A percentile compares a stretch with the other conserved stretches of the same genome.
Evolutionary conservation across 306 rosid species (phyloP).

Genomic region (Lathyrus tuberosus): DNA sequence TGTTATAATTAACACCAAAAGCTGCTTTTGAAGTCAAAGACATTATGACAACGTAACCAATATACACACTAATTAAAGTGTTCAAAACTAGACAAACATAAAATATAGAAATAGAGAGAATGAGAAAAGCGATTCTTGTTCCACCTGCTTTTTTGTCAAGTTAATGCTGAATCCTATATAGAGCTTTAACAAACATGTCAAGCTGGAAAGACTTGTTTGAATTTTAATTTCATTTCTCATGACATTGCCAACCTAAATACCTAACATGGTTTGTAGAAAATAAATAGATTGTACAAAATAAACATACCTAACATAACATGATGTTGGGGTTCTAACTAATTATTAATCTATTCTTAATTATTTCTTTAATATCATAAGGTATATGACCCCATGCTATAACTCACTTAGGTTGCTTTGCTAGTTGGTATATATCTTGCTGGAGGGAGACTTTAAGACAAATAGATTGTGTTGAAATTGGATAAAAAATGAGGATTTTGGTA

Average conservation of each 20-base stretch:
- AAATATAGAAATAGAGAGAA: conserved; percentile 22
- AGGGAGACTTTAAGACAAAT: conserved; percentile 34
- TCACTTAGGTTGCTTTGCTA: conserved; percentile 37
- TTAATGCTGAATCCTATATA: conserved; percentile 28
- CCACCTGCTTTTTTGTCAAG: conserved; percentile 34
- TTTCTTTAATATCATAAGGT: conserved; percentile 15
- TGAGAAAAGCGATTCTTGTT: conserved; percentile 36
- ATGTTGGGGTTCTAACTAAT: conserved; percentile 33
- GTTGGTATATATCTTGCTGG: conserved; percentile 26
- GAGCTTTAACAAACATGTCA: conserved; percentile 40
- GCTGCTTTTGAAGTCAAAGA: conserved; percentile 23
- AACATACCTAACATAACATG: conserved; percentile 38
- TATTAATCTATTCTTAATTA: conserved; percentile 9
- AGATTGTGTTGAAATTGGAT: conserved; percentile 22
- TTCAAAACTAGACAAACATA: conserved; percentile 12
- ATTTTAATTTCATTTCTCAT: not conserved
- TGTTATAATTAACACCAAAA: not conserved
- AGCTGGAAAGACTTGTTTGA: conserved; percentile 37
- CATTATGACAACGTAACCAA: conserved; percentile 34
- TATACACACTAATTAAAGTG: conserved; percentile 2
- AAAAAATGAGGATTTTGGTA: not conserved
- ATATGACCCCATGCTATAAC: conserved; percentile 22
- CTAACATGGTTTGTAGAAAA: conserved; percentile 30
- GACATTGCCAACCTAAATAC: conserved; percentile 2
- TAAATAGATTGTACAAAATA: too few relatives aligned